phyloP scores from a whole-genome alignment of 768 basidiomycete genomes.

The Lentinula lateritia region DNA sequence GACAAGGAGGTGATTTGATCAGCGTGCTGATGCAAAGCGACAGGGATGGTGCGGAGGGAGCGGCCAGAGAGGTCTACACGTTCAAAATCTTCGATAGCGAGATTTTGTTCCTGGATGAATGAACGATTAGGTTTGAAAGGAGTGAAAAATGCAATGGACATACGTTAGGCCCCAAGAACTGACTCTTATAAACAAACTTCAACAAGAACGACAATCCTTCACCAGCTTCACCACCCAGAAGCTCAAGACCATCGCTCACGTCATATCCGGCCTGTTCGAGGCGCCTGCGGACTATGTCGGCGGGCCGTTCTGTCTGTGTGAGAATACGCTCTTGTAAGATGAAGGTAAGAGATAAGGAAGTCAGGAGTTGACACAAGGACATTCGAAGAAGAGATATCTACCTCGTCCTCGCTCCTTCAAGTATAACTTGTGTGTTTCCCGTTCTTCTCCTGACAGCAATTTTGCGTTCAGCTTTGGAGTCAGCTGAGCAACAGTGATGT shows the following conservation, averaged over 20 bases:
- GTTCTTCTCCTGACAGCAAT: constrained; percentile 41
- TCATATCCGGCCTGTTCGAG: constrained; percentile 89
- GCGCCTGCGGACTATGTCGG: constrained; percentile 76
- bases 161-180: constrained; percentile 59
- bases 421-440: constrained; percentile 65
- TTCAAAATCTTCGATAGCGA: constrained; percentile 66
- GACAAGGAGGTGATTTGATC: constrained; percentile 80
- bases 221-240: constrained; percentile 69
- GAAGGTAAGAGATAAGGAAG: not conserved
- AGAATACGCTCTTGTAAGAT: constrained; percentile 68
- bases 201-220: constrained; percentile 82
- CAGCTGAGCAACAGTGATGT: constrained; percentile 65
- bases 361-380: too few species aligned
- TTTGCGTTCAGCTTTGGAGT: constrained; percentile 57
- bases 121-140: not conserved
- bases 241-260: constrained; percentile 70
- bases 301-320: constrained; percentile 75
- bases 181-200: constrained; percentile 86
- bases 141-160: constrained; percentile 17
- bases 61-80: constrained; percentile 77
- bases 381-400: constrained; percentile 16
- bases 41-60: constrained; percentile 83
- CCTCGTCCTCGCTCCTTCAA: constrained; percentile 74
- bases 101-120: constrained; percentile 60
- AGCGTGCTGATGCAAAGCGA: constrained; percentile 79